Conservation (phyloP, 164 flowering plant species). For the Berberis thunbergii region DNA sequence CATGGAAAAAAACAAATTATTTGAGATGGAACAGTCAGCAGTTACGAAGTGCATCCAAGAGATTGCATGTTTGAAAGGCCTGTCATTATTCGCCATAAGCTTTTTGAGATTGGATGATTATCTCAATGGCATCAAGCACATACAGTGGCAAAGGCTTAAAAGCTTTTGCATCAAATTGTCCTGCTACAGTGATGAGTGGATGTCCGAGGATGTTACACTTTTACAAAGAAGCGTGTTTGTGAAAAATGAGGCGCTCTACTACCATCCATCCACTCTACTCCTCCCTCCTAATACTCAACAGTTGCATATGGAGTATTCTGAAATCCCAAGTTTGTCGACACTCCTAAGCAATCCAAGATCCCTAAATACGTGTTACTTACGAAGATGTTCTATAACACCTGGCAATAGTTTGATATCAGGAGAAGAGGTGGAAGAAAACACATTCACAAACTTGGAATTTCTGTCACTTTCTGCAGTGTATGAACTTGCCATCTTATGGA, state of each 20-base stretch:
- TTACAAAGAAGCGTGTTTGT: too few relatives aligned
- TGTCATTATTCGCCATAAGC: neutral
- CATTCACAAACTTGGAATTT: constrained; percentile 3
- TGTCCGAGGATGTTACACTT: neutral
- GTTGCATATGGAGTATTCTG: too few relatives aligned
- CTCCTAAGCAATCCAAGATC: neutral
- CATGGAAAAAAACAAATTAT: neutral
- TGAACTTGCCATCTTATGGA: neutral
- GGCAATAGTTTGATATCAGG: neutral
- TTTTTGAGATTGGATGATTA: neutral
- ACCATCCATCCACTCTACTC: too few relatives aligned
- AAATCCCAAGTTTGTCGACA: too few relatives aligned
- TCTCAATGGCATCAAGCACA: neutral
- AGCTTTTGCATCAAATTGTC: neutral
- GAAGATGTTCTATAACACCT: neutral
- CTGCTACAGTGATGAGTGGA: neutral
- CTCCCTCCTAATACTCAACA: too few relatives aligned
- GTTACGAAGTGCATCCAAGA: neutral
- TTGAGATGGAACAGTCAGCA: neutral
- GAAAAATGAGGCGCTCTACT: too few relatives aligned
- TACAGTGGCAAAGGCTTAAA: neutral
- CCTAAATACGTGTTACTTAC: neutral
- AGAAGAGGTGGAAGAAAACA: neutral
- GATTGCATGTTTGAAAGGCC: neutral
- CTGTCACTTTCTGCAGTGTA: neutral